A percentile compares a stretch with the other conserved stretches of the same genome.
Conservation (phyloP, 805 yeast species). For the Candida chauliodis region DNA sequence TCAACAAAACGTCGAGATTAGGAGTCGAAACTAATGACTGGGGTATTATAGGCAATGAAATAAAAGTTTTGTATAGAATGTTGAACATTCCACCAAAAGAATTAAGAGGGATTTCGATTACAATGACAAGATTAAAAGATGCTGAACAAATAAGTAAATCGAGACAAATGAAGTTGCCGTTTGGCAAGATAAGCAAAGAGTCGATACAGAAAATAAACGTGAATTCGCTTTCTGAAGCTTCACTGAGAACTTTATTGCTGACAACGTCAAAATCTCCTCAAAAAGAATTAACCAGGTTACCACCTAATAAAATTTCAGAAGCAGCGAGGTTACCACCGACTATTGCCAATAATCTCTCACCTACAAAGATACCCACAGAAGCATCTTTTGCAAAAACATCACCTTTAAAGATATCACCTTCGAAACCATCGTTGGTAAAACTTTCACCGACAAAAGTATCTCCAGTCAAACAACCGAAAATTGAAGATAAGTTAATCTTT, state of each 20-base stretch:
- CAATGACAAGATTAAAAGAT: conserved; percentile 55
- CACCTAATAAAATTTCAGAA: too few species aligned
- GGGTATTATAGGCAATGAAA: conserved; percentile 59
- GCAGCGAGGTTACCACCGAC: background rate
- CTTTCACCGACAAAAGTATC: background rate
- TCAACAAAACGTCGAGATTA: conserved; percentile 54
- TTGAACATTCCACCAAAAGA: conserved; percentile 62
- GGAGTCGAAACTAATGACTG: conserved; percentile 59
- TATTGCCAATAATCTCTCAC: background rate
- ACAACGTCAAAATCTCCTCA: background rate
- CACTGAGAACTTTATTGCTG: background rate
- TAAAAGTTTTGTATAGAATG: conserved; percentile 52
- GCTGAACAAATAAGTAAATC: conserved; percentile 20
- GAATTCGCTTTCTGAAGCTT: too few species aligned
- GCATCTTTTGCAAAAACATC: background rate
- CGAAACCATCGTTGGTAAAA: too few species aligned
- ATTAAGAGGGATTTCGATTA: conserved; percentile 75
- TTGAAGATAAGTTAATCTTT: conserved; percentile 1
- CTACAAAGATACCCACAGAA: background rate
- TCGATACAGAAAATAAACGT: background rate
- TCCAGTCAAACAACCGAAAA: background rate
- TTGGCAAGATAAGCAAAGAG: conserved; percentile 12
- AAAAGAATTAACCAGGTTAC: background rate
- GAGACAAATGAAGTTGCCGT: conserved; percentile 23
- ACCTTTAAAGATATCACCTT: background rate